phyloP scores from a whole-genome alignment of 2,329 filamentous ascomycete species.

The Cryphonectria parasitica region DNA sequence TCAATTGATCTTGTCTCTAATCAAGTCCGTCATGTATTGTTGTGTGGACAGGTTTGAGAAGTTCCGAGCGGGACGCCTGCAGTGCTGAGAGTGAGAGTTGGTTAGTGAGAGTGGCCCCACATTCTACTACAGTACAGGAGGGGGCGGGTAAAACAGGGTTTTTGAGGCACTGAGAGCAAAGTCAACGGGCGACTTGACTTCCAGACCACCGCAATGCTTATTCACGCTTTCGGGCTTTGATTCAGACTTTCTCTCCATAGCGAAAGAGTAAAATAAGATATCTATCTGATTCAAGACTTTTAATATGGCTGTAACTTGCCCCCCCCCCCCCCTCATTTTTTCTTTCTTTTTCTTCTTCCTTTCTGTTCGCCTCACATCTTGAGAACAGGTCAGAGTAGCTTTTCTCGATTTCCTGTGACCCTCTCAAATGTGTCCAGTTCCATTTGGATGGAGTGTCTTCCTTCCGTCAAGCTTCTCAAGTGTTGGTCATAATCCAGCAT shows the following conservation, averaged over 20 bases:
- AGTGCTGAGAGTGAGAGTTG: neutral
- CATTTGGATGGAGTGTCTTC: constrained; percentile 68
- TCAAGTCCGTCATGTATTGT: neutral
- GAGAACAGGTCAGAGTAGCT: constrained; percentile 42
- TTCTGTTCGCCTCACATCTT: neutral
- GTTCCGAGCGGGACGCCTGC: neutral
- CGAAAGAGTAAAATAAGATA: neutral
- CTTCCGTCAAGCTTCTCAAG: constrained; percentile 84
- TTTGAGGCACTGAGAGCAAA: neutral
- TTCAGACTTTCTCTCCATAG: neutral
- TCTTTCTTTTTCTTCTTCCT: neutral
- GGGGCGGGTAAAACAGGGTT: neutral
- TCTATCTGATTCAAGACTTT: neutral
- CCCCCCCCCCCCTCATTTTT: too few relatives aligned
- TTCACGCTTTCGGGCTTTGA: neutral
- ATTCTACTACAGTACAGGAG: neutral
- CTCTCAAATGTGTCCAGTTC: constrained; percentile 60
- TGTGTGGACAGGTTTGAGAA: neutral
- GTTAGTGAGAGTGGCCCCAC: neutral
- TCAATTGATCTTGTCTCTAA: neutral
- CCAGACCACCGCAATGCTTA: neutral
- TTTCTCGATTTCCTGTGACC: constrained; percentile 59
- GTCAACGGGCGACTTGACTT: neutral
- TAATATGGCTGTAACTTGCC: neutral
- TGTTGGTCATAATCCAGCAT: constrained; percentile 96